phyloP scores from a whole-genome alignment of 805 yeast genomes.

The Suhomyces emberorum region DNA sequence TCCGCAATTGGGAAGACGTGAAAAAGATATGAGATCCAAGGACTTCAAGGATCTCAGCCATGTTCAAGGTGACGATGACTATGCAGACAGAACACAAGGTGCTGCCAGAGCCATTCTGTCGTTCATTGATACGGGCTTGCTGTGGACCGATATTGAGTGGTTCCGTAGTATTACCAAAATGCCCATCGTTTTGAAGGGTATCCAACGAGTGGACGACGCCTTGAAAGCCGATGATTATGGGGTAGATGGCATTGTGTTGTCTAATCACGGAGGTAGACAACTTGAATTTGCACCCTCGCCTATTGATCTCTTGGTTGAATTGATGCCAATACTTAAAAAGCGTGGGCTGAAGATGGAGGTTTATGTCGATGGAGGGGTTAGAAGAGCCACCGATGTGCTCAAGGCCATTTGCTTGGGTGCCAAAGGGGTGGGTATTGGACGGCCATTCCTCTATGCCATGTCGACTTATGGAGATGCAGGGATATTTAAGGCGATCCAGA shows the following conservation, averaged over 20 bases:
- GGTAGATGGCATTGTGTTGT: constrained; percentile 60
- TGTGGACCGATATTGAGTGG: constrained; percentile 41
- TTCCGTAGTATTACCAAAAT: constrained; percentile 35
- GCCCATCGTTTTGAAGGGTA: constrained; percentile 54
- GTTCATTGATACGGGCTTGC: constrained; percentile 42
- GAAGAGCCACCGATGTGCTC: constrained; percentile 73
- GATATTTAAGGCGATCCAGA: constrained; percentile 59
- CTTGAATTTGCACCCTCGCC: constrained; percentile 62
- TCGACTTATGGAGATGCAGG: constrained; percentile 79
- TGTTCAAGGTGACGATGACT: constrained; percentile 29
- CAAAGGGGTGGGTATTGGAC: constrained; percentile 69
- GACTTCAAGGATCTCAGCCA: constrained; percentile 21
- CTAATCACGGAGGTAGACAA: constrained; percentile 77
- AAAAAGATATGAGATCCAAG: constrained; percentile 43
- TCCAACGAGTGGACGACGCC: constrained; percentile 66
- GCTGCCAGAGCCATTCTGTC: constrained; percentile 31
- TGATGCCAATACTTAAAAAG: constrained; percentile 42
- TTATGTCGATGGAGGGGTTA: constrained; percentile 72
- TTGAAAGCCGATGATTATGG: constrained; percentile 56
- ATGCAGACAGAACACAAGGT: constrained; percentile 23
- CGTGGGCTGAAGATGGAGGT: constrained; percentile 53
- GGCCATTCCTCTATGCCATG: constrained; percentile 76
- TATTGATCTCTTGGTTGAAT: constrained; percentile 57
- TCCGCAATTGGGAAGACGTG: constrained; percentile 53
- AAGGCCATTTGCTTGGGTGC: constrained; percentile 80